Conservation (phyloP, 176 grass and related monocot species). For the sorghum (Sorghum bicolor) region Sorghum_bicolor_NCBIv3 NC_012876.2:1759001-1759500, state of each 20-base stretch:
- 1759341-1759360: constrained; percentile 36
- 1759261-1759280: constrained; percentile 48
- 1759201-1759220: neutral
- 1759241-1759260: constrained; percentile 52
- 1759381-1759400: constrained; percentile 63
- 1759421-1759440: constrained; percentile 38
- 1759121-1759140: constrained; percentile 50
- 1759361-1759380: constrained; percentile 46
- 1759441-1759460: neutral
- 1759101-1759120: constrained; percentile 61
- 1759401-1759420: constrained; percentile 60
- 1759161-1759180: neutral
- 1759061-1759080: constrained; percentile 46
- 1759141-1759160: neutral
- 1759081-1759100: constrained; percentile 72
- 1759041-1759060: neutral
- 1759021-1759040: neutral
- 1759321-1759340: constrained; percentile 32
- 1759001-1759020: neutral
- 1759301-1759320: constrained; percentile 25
- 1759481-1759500: neutral
- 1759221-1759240: constrained; percentile 66
- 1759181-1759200: neutral
- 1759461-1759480: neutral
- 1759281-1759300: constrained; percentile 66